Evolutionary conservation across 768 basidiomycete species (phyloP).

Genomic region (Panellus pusillus): DNA sequence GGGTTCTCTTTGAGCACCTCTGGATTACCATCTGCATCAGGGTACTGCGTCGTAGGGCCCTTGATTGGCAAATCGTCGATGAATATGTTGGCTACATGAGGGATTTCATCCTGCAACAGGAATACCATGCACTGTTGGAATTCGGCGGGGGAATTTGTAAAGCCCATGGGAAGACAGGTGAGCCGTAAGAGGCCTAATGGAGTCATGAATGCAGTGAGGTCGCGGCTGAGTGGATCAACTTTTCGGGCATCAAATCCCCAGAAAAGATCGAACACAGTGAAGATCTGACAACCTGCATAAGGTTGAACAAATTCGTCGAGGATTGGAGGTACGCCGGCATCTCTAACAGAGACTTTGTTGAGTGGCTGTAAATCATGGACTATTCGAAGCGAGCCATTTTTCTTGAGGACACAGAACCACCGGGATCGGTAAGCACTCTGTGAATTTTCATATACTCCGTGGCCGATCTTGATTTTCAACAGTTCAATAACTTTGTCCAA

Average conservation of each 20-base stretch:
- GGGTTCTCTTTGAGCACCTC: slow-evolving; percentile 21
- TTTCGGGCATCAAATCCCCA: slow-evolving; percentile 19
- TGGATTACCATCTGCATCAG: slow-evolving; percentile 14
- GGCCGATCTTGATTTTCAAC: slow-evolving; percentile 18
- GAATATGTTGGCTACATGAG: slow-evolving; percentile 25
- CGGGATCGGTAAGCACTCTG: slow-evolving; percentile 21
- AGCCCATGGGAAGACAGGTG: slow-evolving; percentile 20
- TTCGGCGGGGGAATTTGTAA: slow-evolving; percentile 20
- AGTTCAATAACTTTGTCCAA: slow-evolving; percentile 24
- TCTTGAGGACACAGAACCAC: slow-evolving; percentile 27
- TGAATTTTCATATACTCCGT: slow-evolving; percentile 23
- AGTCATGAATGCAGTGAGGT: slow-evolving; percentile 22
- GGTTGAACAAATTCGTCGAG: slow-evolving; percentile 22
- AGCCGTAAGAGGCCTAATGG: slow-evolving; percentile 17
- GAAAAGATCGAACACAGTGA: slow-evolving; percentile 15
- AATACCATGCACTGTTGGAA: slow-evolving; percentile 26
- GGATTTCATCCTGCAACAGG: slow-evolving; percentile 33
- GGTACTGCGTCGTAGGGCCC: slow-evolving; percentile 27
- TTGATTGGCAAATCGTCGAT: slow-evolving; percentile 34
- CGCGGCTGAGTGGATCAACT: slow-evolving; percentile 4
- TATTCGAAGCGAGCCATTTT: slow-evolving; percentile 24
- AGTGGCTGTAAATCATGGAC: slow-evolving; percentile 26
- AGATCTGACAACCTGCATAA: slow-evolving; percentile 15
- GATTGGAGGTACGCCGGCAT: slow-evolving; percentile 19
- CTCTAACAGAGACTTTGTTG: slow-evolving; percentile 20